Evolutionary conservation across 169 alveolate genomes (phyloP), one percentile per base, ranked within the genome.

Genomic region (Plasmodium inui): DNA sequence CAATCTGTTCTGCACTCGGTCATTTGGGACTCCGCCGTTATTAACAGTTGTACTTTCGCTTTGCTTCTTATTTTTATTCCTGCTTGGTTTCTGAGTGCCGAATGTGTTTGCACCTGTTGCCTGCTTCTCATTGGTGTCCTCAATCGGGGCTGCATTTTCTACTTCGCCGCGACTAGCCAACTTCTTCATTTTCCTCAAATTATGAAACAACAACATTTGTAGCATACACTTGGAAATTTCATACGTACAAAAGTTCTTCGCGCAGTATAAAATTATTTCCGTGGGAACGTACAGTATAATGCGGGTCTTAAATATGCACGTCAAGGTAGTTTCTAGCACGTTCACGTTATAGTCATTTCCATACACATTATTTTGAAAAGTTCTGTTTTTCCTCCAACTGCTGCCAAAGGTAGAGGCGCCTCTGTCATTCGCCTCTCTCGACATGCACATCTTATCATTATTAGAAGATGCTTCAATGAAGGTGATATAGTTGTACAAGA

Each of bases 181-280:
- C 39, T 39, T 53, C 30, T 41, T 83, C n/a, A 83, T 70, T 71
- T 73, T 74, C 73, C 46, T 79, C 78, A 89, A 26, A 50, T 78
- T 78, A 26, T 53, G 2, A 67, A 73, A 78, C 67, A 89, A 30
- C 34, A 41, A 79, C 39, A 46, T 44, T 32, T 61, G 89, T 8
- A 89, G 50, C 83, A 89, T 79, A 39, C 53, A 79, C 50, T 70
- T 89, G 6, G 84, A 79, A 53, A 89, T 80, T 89, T 79, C 89
- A 50, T 79, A 89, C 6, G 84, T 44, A 12, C 78, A 61, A 44
- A 89, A 89, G 30, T 89, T 79, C 37, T 80, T 39, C 2, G 89
- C 80, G 46, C 90, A 79, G 71, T 89, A 89, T 79, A 89, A 89
- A 55, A 89, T 79, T 17, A 89, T 57, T 67, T 89, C 94, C 17